Conservation (phyloP, 805 yeast genomes). For the Zygosaccharomyces kombuchaensis region DNA sequence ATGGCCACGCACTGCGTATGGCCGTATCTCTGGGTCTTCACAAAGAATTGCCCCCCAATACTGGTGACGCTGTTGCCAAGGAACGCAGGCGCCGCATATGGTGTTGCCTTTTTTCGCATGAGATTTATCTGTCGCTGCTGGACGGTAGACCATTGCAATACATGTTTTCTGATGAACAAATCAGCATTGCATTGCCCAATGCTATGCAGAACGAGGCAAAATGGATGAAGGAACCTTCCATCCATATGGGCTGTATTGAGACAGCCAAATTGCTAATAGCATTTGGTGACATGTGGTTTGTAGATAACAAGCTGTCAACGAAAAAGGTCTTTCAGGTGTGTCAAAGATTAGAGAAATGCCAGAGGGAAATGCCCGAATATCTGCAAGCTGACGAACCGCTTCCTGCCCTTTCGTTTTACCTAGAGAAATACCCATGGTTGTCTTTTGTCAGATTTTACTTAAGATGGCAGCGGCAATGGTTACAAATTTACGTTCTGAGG, state of each 20-base stretch:
- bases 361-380: conserved; percentile 43
- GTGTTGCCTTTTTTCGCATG: conserved; percentile 66
- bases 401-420: conserved; percentile 33
- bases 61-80: conserved; percentile 26
- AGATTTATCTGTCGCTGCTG: conserved; percentile 58
- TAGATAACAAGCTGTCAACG: conserved; percentile 21
- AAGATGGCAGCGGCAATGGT: conserved; percentile 54
- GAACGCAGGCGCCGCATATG: conserved; percentile 59
- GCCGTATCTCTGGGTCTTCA: conserved; percentile 62
- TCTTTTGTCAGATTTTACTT: conserved; percentile 49
- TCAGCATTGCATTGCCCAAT: conserved; percentile 48
- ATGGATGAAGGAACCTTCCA: conserved; percentile 42
- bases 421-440: conserved; percentile 54
- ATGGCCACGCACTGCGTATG: conserved; percentile 63
- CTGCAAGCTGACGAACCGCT: conserved; percentile 41
- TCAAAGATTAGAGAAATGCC: conserved; percentile 39
- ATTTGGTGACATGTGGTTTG: conserved; percentile 26
- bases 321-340: conserved; percentile 49
- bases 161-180: conserved; percentile 41
- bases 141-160: conserved; percentile 58
- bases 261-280: conserved; percentile 48
- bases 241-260: conserved; percentile 54
- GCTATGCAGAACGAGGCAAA: conserved; percentile 43
- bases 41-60: conserved; percentile 37
- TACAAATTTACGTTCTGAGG: conserved; percentile 52